Percentiles rank a stretch among this genome's conserved stretches.
Evolutionary conservation across 2,329 filamentous ascomycete genomes (phyloP).

Genomic region (Cercospora berteroae): DNA sequence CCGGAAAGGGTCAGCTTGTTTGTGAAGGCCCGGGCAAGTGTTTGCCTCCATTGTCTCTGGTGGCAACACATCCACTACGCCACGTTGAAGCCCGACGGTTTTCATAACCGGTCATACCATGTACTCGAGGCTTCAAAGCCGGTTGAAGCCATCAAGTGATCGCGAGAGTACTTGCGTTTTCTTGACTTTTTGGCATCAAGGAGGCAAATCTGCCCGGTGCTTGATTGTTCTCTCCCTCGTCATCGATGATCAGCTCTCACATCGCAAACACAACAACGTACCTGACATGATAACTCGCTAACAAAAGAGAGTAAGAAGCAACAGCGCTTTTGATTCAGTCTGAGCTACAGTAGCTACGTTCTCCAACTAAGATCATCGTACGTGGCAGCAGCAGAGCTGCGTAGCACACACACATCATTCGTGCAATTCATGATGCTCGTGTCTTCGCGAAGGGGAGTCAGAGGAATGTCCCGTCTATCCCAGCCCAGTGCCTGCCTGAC

Average conservation of each 20-base stretch:
- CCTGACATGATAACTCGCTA: background rate
- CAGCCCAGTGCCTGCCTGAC: background rate
- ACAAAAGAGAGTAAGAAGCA: background rate
- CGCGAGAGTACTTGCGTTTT: background rate
- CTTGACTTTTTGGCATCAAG: background rate
- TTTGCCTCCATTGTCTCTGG: background rate
- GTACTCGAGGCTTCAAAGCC: background rate
- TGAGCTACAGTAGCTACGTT: background rate
- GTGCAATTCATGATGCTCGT: constrained; percentile 3
- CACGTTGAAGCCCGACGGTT: background rate
- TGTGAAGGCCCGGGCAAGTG: background rate
- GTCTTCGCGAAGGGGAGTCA: background rate
- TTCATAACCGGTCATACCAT: background rate
- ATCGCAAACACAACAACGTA: background rate
- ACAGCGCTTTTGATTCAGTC: constrained; percentile 11
- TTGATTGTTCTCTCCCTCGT: background rate
- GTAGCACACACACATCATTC: background rate
- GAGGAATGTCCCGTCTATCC: constrained; percentile 1
- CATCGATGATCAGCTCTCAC: background rate
- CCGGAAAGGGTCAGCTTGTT: background rate
- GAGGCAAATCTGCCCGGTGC: too few relatives aligned
- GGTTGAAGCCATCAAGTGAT: background rate
- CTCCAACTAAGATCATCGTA: background rate
- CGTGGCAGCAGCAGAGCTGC: constrained; percentile 2
- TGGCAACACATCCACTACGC: background rate